Conservation (phyloP, 345 rosid genomes). For the Rubroshorea leprosula region DNA sequence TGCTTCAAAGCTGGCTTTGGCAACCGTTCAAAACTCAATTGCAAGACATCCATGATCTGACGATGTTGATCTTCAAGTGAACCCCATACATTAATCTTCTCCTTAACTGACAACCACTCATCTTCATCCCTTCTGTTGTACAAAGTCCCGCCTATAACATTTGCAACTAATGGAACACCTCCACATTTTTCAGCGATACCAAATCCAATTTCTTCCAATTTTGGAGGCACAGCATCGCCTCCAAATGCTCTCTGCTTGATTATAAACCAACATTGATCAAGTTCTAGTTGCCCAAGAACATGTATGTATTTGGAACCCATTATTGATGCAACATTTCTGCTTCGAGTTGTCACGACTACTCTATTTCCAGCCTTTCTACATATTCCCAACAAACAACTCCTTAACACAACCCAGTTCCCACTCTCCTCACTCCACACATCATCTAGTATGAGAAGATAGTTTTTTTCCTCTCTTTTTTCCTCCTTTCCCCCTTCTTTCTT, state of each 20-base stretch:
- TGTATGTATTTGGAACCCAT: neutral
- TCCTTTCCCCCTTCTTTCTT: too few species aligned
- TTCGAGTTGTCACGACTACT: neutral
- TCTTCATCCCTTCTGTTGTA: neutral
- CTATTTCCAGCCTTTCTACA: neutral
- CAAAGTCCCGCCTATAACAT: neutral
- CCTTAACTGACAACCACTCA: neutral
- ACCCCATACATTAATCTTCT: neutral
- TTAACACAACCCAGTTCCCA: neutral
- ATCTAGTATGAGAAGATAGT: neutral
- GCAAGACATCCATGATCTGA: neutral
- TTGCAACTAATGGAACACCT: neutral
- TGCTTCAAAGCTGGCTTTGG: constrained; percentile 3
- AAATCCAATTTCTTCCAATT: neutral
- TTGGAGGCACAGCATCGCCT: neutral
- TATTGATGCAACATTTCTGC: neutral
- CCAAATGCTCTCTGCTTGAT: neutral
- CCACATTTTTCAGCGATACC: neutral
- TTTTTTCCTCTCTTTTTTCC: neutral
- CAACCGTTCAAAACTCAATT: constrained; percentile 12
- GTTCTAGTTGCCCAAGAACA: neutral
- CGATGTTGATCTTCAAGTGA: neutral
- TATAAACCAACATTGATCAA: neutral
- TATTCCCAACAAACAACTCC: neutral
- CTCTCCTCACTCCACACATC: neutral